phyloP scores from a whole-genome alignment of 2,329 filamentous ascomycete species.

The Stachybotrys elegans region DNA sequence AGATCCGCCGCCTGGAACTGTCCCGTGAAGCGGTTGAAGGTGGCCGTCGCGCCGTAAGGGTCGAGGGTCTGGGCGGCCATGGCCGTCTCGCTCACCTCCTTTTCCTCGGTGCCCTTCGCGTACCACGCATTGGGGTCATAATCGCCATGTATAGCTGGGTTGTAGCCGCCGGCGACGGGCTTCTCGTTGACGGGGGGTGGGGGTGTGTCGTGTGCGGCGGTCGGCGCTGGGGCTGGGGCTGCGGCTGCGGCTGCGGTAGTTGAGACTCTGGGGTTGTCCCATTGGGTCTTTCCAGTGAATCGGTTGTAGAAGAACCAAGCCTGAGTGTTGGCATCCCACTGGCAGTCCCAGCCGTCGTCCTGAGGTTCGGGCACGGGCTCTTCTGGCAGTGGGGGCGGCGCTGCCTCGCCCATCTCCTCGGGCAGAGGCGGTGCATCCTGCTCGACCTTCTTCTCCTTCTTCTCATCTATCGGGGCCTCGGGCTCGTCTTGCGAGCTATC shows the following conservation, averaged over 20 bases:
- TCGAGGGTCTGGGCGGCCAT: constrained; percentile 24
- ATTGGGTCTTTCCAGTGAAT: constrained; percentile 69
- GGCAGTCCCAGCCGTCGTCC: constrained; percentile 73
- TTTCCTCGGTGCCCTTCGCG: constrained; percentile 53
- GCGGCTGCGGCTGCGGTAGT: constrained; percentile 23
- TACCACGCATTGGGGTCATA: constrained; percentile 98
- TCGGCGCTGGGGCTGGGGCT: constrained; percentile 16
- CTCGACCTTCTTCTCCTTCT: too few species aligned
- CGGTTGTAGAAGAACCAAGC: constrained; percentile 84
- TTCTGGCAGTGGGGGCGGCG: constrained; percentile 34
- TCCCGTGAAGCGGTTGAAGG: constrained; percentile 91
- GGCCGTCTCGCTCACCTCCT: constrained; percentile 24
- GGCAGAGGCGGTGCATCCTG: too few species aligned
- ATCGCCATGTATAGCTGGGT: constrained; percentile 91
- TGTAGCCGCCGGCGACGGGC: constrained; percentile 70
- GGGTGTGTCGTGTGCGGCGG: constrained; percentile 18
- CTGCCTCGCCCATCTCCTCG: constrained; percentile 19
- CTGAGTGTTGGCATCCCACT: constrained; percentile 66
- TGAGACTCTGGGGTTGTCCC: constrained; percentile 79
- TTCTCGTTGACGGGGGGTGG: constrained; percentile 28
- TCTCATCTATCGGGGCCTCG: too few species aligned
- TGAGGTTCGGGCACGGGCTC: constrained; percentile 48
- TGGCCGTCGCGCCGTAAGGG: constrained; percentile 61
- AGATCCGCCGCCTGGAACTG: constrained; percentile 67
- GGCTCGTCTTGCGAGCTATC: too few species aligned